Evolutionary conservation across 1,284 basidiomycete genomes (phyloP).

Genomic region (Apiotrichum domesticum): DNA sequence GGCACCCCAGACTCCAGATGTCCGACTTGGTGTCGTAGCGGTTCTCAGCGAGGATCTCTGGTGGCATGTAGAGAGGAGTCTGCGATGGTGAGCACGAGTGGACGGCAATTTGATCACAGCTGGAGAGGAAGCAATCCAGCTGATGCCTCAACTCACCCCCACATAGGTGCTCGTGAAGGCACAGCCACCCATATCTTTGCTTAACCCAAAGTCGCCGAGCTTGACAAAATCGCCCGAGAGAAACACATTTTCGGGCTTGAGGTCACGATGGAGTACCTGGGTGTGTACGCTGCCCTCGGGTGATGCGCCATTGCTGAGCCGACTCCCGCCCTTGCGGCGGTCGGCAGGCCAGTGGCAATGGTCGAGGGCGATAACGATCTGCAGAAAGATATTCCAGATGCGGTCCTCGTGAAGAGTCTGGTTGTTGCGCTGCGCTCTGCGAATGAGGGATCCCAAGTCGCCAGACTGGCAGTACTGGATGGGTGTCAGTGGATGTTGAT

Average conservation of each 20-base stretch:
- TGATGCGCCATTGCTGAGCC: background rate
- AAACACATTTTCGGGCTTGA: slow-evolving; percentile 84
- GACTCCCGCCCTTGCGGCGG: slow-evolving; percentile 7
- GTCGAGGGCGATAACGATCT: slow-evolving; percentile 81
- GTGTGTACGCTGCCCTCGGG: background rate
- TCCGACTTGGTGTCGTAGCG: slow-evolving; percentile 96
- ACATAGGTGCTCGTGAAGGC: slow-evolving; percentile 94
- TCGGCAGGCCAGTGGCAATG: slow-evolving; percentile 67
- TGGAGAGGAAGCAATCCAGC: too few relatives aligned
- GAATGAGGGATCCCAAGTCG: slow-evolving; percentile 79
- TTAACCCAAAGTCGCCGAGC: slow-evolving; percentile 92
- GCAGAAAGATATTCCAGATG: slow-evolving; percentile 91
- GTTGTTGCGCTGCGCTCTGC: slow-evolving; percentile 49
- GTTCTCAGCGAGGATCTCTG: slow-evolving; percentile 92
- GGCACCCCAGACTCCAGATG: slow-evolving; percentile 95
- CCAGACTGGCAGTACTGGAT: slow-evolving; percentile 80
- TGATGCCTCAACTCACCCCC: slow-evolving; percentile 57
- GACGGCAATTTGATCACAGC: too few relatives aligned
- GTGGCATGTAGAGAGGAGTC: slow-evolving; percentile 99
- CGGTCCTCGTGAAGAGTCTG: slow-evolving; percentile 79
- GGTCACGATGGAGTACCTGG: slow-evolving; percentile 85
- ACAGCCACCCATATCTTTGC: slow-evolving; percentile 79
- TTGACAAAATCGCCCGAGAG: slow-evolving; percentile 60
- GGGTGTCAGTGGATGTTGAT: slow-evolving; percentile 1
- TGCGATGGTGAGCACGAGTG: slow-evolving; percentile 34